Base-by-base conservation (phyloP, 2,329 filamentous ascomycete species). In the Pseudopithomyces chartarum region DNA sequence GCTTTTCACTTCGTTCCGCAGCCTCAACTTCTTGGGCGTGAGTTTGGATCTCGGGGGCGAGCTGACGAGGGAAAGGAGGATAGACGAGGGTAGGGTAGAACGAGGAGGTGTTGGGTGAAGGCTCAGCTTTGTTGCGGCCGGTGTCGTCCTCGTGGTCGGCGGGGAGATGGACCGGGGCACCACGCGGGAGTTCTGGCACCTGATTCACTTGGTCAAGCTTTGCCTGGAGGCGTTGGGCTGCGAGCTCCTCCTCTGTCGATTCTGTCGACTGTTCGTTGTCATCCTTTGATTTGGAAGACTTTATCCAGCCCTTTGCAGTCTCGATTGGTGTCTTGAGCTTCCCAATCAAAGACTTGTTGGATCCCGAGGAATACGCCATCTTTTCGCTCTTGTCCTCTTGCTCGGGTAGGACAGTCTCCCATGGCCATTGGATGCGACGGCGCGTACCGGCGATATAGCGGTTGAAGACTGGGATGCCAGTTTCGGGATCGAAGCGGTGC, bases 1-100 rank as follows among this genome's bases (percentile, higher is more conserved):
- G 45, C 45, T 48, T 48, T 15, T 48, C 45, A 32, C 20, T 48
- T 19, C 45, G 45, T 19, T 48, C 45, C 4, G 33, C 32, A 2
- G 13, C 20, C 6, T 23, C 45, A 4, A 36, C 32, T 26, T 48
- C 32, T 6, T 48, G 20, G 19, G 45, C 19, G 45, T 48, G 45
- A 19, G n/a, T 12, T 20, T 88, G 60, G 17, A 98, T 82, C 81
- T 98, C 94, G 74, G 97, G 88, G 63, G 96, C 84, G 36, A 97
- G 84, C n/a, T 77, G 79, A 29, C 82, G 78, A 5, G 94, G 92
- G 84, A 97, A 91, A 13, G 94, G 94, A 23, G 90, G 84, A 15
- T 84, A 81, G 26, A 92, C 80, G 22, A 98, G 81, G 34, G 87
- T 90, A n/a, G 93, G 92, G 53, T 88, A 81, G 73, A 90, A 97